A percentile compares a stretch with the other conserved stretches of the same genome.
phyloP scores from a whole-genome alignment of 768 basidiomycete genomes.

The Gelatoporia subvermispora region DNA sequence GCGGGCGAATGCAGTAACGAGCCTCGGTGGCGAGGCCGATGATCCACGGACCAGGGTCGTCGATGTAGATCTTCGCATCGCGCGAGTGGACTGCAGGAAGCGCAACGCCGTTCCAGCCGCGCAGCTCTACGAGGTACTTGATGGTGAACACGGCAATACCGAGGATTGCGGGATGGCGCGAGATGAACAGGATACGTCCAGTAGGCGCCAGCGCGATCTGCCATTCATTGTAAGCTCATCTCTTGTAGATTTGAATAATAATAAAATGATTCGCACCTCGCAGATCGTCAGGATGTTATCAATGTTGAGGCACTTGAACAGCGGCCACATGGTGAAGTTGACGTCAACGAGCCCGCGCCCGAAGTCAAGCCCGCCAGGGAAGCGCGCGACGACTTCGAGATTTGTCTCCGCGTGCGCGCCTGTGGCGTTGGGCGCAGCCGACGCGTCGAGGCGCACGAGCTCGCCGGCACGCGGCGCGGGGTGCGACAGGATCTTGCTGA shows the following conservation, averaged over 20 bases:
- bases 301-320: conserved; percentile 89
- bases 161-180: conserved; percentile 87
- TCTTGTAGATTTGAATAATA: background rate
- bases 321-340: conserved; percentile 95
- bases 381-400: conserved; percentile 82
- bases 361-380: conserved; percentile 92
- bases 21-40: conserved; percentile 86
- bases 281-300: conserved; percentile 92
- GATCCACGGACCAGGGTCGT: conserved; percentile 97
- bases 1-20: conserved; percentile 67
- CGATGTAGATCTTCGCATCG: conserved; percentile 89
- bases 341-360: conserved; percentile 88
- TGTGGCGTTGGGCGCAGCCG: conserved; percentile 47
- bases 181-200: conserved; percentile 83
- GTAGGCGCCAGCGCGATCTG: conserved; percentile 85
- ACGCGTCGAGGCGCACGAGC: conserved; percentile 80
- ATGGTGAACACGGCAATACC: conserved; percentile 88
- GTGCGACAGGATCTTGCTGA: conserved; percentile 82
- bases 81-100: conserved; percentile 79
- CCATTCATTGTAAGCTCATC: background rate
- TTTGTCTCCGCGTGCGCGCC: conserved; percentile 42
- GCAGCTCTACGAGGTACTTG: conserved; percentile 86
- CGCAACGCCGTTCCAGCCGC: conserved; percentile 90
- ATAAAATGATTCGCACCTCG: conserved; percentile 57
- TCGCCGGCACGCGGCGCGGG: conserved; percentile 87